These are phyloP conservation scores for Aspergillus leporis DNA, from an alignment of 495 filamentous ascomycete genomes.

Conservation along the genomic window DNA sequence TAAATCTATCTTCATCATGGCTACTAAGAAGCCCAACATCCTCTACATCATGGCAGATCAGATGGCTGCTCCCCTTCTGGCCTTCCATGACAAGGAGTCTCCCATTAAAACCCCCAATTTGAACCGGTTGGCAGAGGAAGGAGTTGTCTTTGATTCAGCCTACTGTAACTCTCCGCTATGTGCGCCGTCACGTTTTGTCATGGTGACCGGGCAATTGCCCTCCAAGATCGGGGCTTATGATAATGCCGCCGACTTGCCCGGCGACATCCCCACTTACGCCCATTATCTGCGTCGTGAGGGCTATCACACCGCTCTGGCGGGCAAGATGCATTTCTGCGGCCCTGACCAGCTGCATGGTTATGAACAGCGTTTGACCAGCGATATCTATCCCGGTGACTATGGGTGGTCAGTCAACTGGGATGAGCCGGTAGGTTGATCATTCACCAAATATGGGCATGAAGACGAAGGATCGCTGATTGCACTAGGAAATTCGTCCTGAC, in stretches of 20 bases:
- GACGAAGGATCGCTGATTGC: not conserved
- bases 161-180: constrained; percentile 91
- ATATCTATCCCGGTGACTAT: constrained; percentile 90
- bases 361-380: constrained; percentile 82
- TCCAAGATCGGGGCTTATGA: constrained; percentile 86
- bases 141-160: constrained; percentile 82
- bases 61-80: constrained; percentile 80
- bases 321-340: constrained; percentile 95
- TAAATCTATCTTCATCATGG: constrained; percentile 30
- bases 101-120: constrained; percentile 85
- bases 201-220: constrained; percentile 84
- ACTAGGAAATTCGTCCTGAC: constrained; percentile 70
- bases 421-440: constrained; percentile 52
- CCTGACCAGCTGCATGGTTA: constrained; percentile 87
- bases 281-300: constrained; percentile 82
- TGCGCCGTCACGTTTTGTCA: constrained; percentile 82
- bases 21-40: constrained; percentile 64
- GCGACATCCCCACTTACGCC: constrained; percentile 80
- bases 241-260: constrained; percentile 74
- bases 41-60: constrained; percentile 93
- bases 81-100: constrained; percentile 77
- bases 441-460: not conserved
- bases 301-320: constrained; percentile 85
- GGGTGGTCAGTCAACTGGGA: constrained; percentile 93
- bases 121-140: constrained; percentile 72